phyloP scores from a whole-genome alignment of 2,329 filamentous ascomycete genomes.

The Aciculosporium take region DNA sequence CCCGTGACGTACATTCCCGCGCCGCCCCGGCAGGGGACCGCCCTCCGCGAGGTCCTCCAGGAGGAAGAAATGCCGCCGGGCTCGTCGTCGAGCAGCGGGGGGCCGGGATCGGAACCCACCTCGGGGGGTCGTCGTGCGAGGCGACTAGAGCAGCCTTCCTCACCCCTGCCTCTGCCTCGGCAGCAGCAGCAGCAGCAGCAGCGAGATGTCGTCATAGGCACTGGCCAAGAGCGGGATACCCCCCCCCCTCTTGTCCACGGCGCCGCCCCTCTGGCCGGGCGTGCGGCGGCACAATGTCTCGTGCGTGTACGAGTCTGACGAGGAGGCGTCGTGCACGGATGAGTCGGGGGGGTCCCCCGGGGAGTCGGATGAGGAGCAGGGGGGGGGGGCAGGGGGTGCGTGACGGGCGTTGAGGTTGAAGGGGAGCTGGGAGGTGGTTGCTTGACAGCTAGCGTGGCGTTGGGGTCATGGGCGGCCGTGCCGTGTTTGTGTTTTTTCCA shows the following conservation, averaged over 20 bases:
- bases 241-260: constrained; percentile 15
- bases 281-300: constrained; percentile 17
- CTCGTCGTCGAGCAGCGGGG: not conserved
- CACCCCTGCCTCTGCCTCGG: too few relatives aligned
- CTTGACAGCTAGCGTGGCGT: too few relatives aligned
- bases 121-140: too few relatives aligned
- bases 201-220: not conserved
- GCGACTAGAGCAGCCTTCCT: too few relatives aligned
- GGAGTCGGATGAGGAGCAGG: constrained; percentile 1
- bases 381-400: too few relatives aligned
- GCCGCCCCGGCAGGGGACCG: constrained; percentile 41
- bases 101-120: too few relatives aligned
- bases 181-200: constrained; percentile 8
- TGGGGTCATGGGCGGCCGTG: too few relatives aligned
- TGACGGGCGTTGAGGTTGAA: too few relatives aligned
- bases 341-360: too few relatives aligned
- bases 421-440: too few relatives aligned
- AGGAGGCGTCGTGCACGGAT: constrained; percentile 17
- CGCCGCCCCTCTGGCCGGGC: constrained; percentile 30
- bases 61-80: constrained; percentile 29
- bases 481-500: too few relatives aligned
- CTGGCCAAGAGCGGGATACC: constrained; percentile 7
- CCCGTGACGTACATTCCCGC: constrained; percentile 48
- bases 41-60: constrained; percentile 41
- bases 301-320: constrained; percentile 13